Conservation (phyloP, 2,329 filamentous ascomycete genomes). For the Cladosporium cucumerinum region DNA sequence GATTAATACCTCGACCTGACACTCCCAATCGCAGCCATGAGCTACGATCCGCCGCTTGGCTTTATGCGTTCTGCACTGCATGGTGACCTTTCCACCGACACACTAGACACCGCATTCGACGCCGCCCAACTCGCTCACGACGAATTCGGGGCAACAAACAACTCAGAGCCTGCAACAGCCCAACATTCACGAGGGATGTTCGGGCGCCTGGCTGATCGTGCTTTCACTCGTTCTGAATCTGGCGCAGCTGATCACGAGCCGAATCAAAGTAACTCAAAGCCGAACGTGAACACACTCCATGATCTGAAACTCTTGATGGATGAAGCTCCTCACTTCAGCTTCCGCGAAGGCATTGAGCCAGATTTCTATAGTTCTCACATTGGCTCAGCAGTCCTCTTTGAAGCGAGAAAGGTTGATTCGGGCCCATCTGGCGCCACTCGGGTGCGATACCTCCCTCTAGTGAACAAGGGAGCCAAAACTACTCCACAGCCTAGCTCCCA, state of each 20-base stretch:
- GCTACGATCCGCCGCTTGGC: not conserved
- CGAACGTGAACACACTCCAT: not conserved
- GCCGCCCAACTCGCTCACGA: not conserved
- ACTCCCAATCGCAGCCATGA: not conserved
- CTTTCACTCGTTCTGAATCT: not conserved
- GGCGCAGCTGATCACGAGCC: not conserved
- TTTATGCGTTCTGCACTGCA: not conserved
- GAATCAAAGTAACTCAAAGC: not conserved
- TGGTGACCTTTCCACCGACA: not conserved
- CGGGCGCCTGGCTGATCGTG: not conserved
- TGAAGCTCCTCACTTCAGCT: not conserved
- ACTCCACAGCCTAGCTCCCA: not conserved
- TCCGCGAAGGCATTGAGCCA: not conserved
- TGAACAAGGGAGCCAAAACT: not conserved
- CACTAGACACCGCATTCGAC: not conserved
- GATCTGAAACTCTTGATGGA: not conserved
- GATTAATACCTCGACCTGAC: not conserved
- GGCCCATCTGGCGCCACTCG: not conserved
- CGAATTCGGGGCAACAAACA: not conserved
- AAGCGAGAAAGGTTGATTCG: not conserved
- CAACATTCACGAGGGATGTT: not conserved
- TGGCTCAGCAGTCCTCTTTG: conserved; percentile 4
- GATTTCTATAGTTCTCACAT: not conserved
- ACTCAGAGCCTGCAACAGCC: not conserved
- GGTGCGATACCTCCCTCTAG: conserved; percentile 7